Base-by-base conservation (phyloP, 805 yeast genomes). In the Yarrowia yakushimensis region DNA sequence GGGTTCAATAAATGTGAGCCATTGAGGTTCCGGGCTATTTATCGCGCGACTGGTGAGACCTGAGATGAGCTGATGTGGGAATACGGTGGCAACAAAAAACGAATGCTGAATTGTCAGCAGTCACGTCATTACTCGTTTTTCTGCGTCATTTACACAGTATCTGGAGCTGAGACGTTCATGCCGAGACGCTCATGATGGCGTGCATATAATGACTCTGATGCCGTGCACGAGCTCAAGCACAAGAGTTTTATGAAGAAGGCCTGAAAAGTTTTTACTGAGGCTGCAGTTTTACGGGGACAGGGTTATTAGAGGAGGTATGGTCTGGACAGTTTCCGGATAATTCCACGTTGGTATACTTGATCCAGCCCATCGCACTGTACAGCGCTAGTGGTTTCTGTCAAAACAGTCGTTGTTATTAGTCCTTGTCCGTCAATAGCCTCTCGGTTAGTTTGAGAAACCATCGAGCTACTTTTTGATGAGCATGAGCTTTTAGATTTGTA, bases 381-480 rank as follows among this genome's bases (percentile, higher is more conserved):
- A n/a, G n/a, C n/a, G n/a, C n/a, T n/a, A n/a, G n/a, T n/a, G n/a
- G n/a, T n/a, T n/a, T n/a, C n/a, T n/a, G n/a, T n/a, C n/a, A n/a
- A n/a, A n/a, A n/a, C n/a, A n/a, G 34, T 7, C 54, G 1, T 41
- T 23, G 45, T 41, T 15, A 2, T 25, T 17, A 6, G 43, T n/a
- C 23, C 50, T 43, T 18, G 50, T 27, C 13, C 9, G 11, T 5
- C 13, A 18, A 33, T 45, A 28, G 25, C 8, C 36, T 45, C 20
- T 45, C 52, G 52, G 52, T 45, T 45, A 45, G 52, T 23, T n/a
- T 22, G 41, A 8, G 31, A 34, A 48, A 48, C 15, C 41, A 33
- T 33, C 57, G 39, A 22, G 10, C 57, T 48, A 48, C 23, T 22
- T 48, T n/a, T 45, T 13, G 7, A 28, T n/a, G n/a, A n/a, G n/a